These are phyloP conservation scores for Pleurozium schreberi DNA, from an alignment of 225 moss, liverwort and hornwort species.

Conservation along the genomic window DNA sequence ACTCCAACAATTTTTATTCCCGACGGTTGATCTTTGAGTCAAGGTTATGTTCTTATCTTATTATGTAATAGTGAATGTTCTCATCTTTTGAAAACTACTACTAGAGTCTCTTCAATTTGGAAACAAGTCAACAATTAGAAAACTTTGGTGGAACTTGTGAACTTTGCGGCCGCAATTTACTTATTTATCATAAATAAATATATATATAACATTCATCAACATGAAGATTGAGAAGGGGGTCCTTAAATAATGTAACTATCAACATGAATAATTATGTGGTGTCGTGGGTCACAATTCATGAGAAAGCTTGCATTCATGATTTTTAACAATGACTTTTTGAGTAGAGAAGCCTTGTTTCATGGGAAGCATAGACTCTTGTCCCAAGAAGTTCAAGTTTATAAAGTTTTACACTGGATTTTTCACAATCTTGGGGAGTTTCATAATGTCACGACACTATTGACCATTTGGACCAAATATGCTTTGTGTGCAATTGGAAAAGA, in stretches of 20 bases:
- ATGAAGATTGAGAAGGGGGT: rapidly evolving
- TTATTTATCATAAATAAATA: neutral
- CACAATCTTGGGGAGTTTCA: rapidly evolving
- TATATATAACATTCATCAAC: neutral
- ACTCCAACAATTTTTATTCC: neutral
- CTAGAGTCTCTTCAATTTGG: no score
- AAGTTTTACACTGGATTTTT: no score
- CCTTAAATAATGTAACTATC: rapidly evolving
- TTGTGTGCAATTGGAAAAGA: rapidly evolving
- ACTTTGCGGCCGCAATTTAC: neutral
- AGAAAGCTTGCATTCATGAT: no score
- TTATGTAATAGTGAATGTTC: neutral
- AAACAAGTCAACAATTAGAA: neutral
- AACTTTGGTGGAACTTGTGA: no score
- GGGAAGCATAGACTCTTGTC: neutral
- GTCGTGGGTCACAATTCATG: neutral
- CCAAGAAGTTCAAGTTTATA: neutral
- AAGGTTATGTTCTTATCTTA: neutral
- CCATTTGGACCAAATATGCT: neutral
- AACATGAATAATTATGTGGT: neutral
- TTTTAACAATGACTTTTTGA: neutral
- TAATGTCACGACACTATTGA: neutral
- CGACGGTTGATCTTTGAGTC: no score
- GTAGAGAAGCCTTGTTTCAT: neutral
- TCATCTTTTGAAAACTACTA: neutral